Evolutionary conservation across 2,329 filamentous ascomycete species (phyloP).

Genomic region (Colletotrichum lindemuthianum): DNA sequence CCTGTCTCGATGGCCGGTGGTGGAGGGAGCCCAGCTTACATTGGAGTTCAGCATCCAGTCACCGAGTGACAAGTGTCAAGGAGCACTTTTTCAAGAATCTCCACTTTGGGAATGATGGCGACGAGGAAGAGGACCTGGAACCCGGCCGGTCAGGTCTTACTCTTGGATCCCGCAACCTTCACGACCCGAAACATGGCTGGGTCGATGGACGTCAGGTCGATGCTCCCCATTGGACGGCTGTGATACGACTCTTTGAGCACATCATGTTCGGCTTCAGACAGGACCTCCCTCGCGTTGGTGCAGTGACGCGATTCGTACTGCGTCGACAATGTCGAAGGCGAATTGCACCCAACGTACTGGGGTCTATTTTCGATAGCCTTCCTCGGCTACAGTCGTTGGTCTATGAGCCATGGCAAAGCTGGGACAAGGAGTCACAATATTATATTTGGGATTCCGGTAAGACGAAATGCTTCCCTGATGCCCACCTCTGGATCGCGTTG

Average conservation of each 20-base stretch:
- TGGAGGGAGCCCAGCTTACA: constrained; percentile 37
- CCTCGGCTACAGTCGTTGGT: constrained; percentile 41
- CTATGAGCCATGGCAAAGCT: constrained; percentile 48
- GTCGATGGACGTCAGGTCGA: constrained; percentile 40
- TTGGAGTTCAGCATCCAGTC: constrained; percentile 48
- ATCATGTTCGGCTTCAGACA: constrained; percentile 25
- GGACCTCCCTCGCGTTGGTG: constrained; percentile 40
- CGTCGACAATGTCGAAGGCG: constrained; percentile 47
- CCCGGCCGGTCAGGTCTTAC: background rate
- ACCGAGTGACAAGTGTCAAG: constrained; percentile 49
- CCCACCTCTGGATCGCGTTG: background rate
- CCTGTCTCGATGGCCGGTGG: constrained; percentile 42
- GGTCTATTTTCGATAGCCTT: constrained; percentile 40
- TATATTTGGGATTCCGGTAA: constrained; percentile 38
- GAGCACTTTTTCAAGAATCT: constrained; percentile 47
- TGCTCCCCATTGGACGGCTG: constrained; percentile 39
- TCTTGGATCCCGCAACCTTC: background rate
- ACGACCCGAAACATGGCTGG: constrained; percentile 46
- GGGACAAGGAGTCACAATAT: constrained; percentile 31
- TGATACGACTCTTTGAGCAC: constrained; percentile 41
- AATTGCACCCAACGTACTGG: constrained; percentile 34
- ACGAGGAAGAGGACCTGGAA: constrained; percentile 35
- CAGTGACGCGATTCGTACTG: constrained; percentile 44
- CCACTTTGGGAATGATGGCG: constrained; percentile 36
- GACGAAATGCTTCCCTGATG: constrained; percentile 32